Conservation (phyloP, 2,329 filamentous ascomycete species). For the Xylariaceae sp. region DNA sequence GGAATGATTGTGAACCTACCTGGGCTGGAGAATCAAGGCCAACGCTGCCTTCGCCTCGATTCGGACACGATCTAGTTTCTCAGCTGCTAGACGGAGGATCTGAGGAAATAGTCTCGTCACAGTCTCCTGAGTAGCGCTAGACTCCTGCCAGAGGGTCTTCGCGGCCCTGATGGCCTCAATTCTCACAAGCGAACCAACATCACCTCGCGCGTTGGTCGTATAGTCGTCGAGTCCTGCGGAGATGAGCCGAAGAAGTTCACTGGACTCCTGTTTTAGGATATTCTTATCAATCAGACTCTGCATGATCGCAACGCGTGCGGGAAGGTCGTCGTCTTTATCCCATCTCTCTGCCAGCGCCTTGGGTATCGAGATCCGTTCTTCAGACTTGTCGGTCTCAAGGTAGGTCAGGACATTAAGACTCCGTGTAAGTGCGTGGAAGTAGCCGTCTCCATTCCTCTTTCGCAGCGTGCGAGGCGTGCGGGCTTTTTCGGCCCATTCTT, state of each 20-base stretch:
- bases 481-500: constrained; percentile 44
- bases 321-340: constrained; percentile 44
- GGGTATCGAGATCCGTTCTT: constrained; percentile 30
- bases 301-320: constrained; percentile 51
- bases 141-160: constrained; percentile 50
- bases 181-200: constrained; percentile 82
- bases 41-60: constrained; percentile 56
- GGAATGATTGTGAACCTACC: constrained; percentile 37
- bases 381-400: constrained; percentile 24
- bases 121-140: constrained; percentile 15
- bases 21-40: constrained; percentile 39
- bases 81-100: constrained; percentile 66
- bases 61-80: constrained; percentile 87
- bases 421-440: constrained; percentile 49
- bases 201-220: constrained; percentile 80
- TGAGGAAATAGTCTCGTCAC: constrained; percentile 43
- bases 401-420: constrained; percentile 40
- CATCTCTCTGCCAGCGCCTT: constrained; percentile 49
- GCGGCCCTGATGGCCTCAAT: constrained; percentile 75
- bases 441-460: constrained; percentile 42
- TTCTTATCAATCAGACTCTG: constrained; percentile 47
- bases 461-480: constrained; percentile 31
- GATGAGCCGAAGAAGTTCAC: constrained; percentile 43
- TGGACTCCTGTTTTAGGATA: constrained; percentile 39
- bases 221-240: constrained; percentile 74